These are phyloP conservation scores for Ciborinia camelliae DNA, from an alignment of 2,329 filamentous ascomycete species.

Conservation along the genomic window DNA sequence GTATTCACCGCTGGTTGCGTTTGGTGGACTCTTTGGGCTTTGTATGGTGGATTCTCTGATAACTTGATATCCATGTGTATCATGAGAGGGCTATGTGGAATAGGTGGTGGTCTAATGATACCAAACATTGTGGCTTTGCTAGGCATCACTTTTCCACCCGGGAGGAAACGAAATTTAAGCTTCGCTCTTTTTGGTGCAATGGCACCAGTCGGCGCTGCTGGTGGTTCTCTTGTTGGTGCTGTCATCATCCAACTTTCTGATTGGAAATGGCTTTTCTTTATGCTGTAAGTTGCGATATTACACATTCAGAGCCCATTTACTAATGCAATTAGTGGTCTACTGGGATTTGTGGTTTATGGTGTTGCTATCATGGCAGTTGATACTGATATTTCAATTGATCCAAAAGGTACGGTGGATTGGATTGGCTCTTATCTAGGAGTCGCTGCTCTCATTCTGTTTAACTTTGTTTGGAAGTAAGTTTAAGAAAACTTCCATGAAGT, in stretches of 20 bases:
- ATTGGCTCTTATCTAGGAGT: constrained; percentile 42
- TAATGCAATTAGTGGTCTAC: not conserved
- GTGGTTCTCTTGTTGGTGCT: constrained; percentile 42
- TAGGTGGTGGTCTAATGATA: constrained; percentile 49
- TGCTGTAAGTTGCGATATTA: constrained; percentile 30
- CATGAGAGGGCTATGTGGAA: constrained; percentile 46
- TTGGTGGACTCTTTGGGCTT: constrained; percentile 19
- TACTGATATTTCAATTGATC: constrained; percentile 24
- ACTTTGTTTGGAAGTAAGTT: constrained; percentile 50
- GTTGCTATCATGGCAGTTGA: constrained; percentile 10
- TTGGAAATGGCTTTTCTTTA: constrained; percentile 44
- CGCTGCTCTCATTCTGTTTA: constrained; percentile 46
- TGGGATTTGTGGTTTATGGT: constrained; percentile 13
- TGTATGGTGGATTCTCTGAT: constrained; percentile 41
- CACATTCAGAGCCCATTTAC: not conserved
- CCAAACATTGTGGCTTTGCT: constrained; percentile 51
- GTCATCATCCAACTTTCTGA: constrained; percentile 38
- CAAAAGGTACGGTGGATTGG: constrained; percentile 42
- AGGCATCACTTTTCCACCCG: constrained; percentile 46
- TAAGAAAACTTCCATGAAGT: no score
- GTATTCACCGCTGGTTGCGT: constrained; percentile 15
- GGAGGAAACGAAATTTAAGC: constrained; percentile 43
- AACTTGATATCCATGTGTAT: constrained; percentile 44
- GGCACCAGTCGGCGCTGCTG: constrained; percentile 44
- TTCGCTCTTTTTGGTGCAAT: constrained; percentile 46